Percentiles rank a stretch among this genome's conserved stretches.
These are phyloP conservation scores for Epichloe elymi DNA, from an alignment of 2,329 filamentous ascomycete species.

Conservation along the genomic window DNA sequence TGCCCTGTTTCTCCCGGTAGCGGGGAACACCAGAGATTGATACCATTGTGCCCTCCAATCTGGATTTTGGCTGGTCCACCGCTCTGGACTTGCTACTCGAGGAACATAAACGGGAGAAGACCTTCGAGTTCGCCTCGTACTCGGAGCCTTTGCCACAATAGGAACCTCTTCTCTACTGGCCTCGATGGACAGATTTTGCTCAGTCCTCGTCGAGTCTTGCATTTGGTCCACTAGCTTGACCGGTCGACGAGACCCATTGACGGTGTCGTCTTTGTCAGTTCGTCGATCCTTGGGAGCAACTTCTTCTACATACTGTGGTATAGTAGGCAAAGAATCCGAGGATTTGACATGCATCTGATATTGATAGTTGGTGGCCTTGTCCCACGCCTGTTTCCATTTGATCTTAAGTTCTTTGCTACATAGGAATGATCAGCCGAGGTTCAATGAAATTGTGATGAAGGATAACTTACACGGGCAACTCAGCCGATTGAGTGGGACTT, in stretches of 20 bases:
- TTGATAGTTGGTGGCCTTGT: background rate
- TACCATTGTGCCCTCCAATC: slow-evolving; percentile 41
- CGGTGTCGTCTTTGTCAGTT: background rate
- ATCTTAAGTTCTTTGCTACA: background rate
- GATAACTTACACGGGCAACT: background rate
- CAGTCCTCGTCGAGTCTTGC: background rate
- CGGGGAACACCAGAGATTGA: slow-evolving; percentile 48
- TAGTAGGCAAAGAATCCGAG: background rate
- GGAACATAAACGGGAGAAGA: slow-evolving; percentile 7
- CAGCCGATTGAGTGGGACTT: background rate
- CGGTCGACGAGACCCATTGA: background rate
- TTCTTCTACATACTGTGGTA: background rate
- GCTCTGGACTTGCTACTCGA: slow-evolving; percentile 9
- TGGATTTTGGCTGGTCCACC: slow-evolving; percentile 39
- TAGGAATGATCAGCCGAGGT: background rate
- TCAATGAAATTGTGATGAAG: too few species aligned
- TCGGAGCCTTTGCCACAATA: slow-evolving; percentile 1
- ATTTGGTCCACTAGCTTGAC: background rate
- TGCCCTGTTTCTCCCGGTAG: slow-evolving; percentile 44
- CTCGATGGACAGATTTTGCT: background rate
- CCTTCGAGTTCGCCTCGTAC: slow-evolving; percentile 14
- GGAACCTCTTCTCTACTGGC: background rate
- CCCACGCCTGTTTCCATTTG: slow-evolving; percentile 1
- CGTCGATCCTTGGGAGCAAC: background rate
- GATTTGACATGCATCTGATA: background rate